Conservation (phyloP, 495 filamentous ascomycete genomes). For the Penicillium chermesinum region DNA sequence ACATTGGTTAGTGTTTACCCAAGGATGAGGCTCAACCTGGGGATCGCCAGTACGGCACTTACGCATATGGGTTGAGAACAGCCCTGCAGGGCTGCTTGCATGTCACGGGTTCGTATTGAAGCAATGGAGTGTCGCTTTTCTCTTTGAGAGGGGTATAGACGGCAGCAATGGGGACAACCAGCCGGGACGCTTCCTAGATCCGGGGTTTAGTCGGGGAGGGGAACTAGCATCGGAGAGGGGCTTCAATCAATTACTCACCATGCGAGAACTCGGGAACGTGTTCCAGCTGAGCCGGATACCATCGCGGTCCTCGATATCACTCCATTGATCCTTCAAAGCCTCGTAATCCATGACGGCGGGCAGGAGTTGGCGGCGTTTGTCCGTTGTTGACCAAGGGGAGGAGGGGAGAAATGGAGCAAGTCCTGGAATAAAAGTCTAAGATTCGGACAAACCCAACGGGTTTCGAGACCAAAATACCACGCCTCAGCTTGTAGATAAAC, state of each 20-base stretch:
- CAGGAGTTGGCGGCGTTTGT: slow-evolving; percentile 21
- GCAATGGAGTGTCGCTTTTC: slow-evolving; percentile 79
- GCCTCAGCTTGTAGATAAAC: slow-evolving; percentile 33
- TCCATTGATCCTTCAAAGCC: slow-evolving; percentile 92
- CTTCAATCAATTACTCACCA: slow-evolving; percentile 52
- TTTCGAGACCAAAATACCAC: slow-evolving; percentile 15
- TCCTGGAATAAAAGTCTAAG: slow-evolving; percentile 13
- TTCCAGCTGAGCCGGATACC: slow-evolving; percentile 98
- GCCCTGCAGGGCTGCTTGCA: slow-evolving; percentile 96
- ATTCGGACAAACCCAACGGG: slow-evolving; percentile 17
- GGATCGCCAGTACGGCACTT: slow-evolving; percentile 23
- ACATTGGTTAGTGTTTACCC: slow-evolving; percentile 16
- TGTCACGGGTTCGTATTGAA: slow-evolving; percentile 95
- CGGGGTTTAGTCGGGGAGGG: slow-evolving; percentile 22
- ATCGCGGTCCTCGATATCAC: slow-evolving; percentile 94
- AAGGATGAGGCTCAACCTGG: neutral
- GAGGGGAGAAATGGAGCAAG: slow-evolving; percentile 16
- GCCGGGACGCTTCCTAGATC: slow-evolving; percentile 83
- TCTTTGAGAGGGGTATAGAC: slow-evolving; percentile 96
- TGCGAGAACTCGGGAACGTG: slow-evolving; percentile 96
- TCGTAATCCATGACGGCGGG: slow-evolving; percentile 65
- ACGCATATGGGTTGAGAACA: slow-evolving; percentile 97
- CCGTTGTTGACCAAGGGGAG: slow-evolving; percentile 26
- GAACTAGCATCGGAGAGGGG: slow-evolving; percentile 7
- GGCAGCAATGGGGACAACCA: slow-evolving; percentile 95